Conservation (phyloP, 176 grass and related monocot species). For the Thinopyrum elongatum region DNA sequence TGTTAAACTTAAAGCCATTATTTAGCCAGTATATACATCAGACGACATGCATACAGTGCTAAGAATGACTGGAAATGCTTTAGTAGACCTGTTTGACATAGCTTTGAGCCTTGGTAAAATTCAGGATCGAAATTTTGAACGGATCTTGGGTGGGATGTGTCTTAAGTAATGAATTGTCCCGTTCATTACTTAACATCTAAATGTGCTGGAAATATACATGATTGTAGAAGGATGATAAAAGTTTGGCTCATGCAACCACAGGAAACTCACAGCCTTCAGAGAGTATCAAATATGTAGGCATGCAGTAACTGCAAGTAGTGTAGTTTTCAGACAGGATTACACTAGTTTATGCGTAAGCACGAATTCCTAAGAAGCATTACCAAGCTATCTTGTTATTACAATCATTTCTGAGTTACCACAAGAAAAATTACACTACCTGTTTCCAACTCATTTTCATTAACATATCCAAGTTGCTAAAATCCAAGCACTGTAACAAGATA, state of each 20-base stretch:
- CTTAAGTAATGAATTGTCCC: neutral
- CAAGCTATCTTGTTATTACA: neutral
- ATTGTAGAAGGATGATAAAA: neutral
- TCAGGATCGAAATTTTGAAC: no score
- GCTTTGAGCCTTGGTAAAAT: neutral
- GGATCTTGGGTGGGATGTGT: neutral
- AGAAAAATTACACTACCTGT: no score
- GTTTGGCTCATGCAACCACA: neutral
- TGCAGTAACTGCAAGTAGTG: neutral
- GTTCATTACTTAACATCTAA: neutral
- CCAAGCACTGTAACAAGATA: neutral
- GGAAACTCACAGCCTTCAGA: neutral
- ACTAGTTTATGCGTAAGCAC: neutral
- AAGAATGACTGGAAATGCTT: neutral
- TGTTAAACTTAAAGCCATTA: neutral
- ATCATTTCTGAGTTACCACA: neutral
- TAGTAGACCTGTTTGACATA: neutral
- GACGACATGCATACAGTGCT: neutral
- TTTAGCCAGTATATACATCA: neutral
- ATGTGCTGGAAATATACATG: neutral
- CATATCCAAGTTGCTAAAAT: neutral
- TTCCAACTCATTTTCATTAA: neutral
- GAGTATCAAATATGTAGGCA: neutral
- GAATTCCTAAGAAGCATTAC: neutral
- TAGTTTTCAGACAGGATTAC: neutral